A percentile compares a stretch with the other conserved stretches of the same genome.
phyloP scores from a whole-genome alignment of 208 protist species.

The Leishmania guyanensis region DNA sequence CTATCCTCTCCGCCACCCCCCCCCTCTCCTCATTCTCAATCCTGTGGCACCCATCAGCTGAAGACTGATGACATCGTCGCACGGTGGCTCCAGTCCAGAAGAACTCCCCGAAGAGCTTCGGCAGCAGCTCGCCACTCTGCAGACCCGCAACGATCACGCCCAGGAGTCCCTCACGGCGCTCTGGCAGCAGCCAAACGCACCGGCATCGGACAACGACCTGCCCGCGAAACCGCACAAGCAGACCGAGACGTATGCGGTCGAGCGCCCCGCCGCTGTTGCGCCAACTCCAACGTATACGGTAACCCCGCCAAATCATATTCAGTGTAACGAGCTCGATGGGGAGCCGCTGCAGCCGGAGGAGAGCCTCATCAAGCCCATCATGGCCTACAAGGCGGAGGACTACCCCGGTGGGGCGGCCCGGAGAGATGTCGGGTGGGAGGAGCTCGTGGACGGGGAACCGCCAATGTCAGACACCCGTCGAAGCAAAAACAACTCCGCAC shows the following conservation, averaged over 20 bases:
- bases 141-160: conserved; percentile 5
- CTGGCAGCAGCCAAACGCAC: background rate
- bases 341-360: background rate
- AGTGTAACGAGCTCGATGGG: conserved; percentile 7
- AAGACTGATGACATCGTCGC: background rate
- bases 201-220: background rate
- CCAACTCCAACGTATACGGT: background rate
- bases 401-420: background rate
- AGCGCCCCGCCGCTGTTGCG: background rate
- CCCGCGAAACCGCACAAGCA: no score
- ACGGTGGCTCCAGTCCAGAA: background rate
- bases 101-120: conserved; percentile 10
- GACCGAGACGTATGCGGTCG: background rate
- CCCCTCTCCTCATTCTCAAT: background rate
- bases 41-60: background rate
- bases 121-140: conserved; percentile 17
- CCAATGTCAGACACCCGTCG: background rate
- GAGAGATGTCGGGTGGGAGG: background rate
- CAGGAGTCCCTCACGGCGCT: conserved; percentile 17
- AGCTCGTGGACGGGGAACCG: background rate
- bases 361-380: background rate
- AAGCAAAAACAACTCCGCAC: background rate
- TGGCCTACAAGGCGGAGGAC: conserved; percentile 1
- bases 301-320: background rate
- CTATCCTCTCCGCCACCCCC: background rate